These are phyloP conservation scores for Phytophthora citricola DNA, from an alignment of 352 stramenopile genomes.

Conservation along the genomic window DNA sequence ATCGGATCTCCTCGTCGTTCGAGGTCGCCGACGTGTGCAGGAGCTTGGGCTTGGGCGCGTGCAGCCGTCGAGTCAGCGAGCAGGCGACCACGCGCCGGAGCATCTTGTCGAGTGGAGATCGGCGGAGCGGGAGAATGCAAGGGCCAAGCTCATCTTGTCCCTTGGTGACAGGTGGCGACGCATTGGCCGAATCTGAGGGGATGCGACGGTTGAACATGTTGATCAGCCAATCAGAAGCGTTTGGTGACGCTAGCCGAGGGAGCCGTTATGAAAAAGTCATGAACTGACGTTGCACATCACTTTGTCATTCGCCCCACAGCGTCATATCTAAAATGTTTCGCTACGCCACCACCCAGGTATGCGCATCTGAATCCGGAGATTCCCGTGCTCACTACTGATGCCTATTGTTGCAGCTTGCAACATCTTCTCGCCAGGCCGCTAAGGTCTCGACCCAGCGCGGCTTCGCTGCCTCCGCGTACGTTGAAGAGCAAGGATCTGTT, in stretches of 20 bases:
- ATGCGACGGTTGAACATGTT: slow-evolving; percentile 12
- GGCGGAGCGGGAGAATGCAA: slow-evolving; percentile 10
- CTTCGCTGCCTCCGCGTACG: slow-evolving; percentile 47
- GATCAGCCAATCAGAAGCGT: slow-evolving; percentile 22
- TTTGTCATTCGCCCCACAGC: slow-evolving; percentile 14
- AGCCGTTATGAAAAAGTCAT: neutral
- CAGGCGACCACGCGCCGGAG: slow-evolving; percentile 20
- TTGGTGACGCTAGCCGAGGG: slow-evolving; percentile 28
- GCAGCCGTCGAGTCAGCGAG: slow-evolving; percentile 2
- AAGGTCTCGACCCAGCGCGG: slow-evolving; percentile 30
- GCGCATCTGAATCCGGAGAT: neutral
- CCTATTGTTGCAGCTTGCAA: slow-evolving; percentile 22
- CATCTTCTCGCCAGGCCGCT: slow-evolving; percentile 19
- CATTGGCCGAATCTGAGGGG: slow-evolving; percentile 17
- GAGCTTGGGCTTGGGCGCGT: slow-evolving; percentile 2
- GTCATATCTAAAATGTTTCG: slow-evolving; percentile 31
- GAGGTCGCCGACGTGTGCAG: slow-evolving; percentile 19
- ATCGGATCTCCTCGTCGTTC: slow-evolving; percentile 38
- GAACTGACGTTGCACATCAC: slow-evolving; percentile 25
- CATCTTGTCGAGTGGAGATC: slow-evolving; percentile 34
- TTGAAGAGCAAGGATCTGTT: neutral
- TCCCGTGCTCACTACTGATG: neutral
- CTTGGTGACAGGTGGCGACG: slow-evolving; percentile 18
- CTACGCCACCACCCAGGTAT: slow-evolving; percentile 30
- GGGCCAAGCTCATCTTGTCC: neutral